A percentile compares a stretch with the other conserved stretches of the same genome.
Evolutionary conservation across 306 rosid species (phyloP).

Genomic region (Vigna radiata): DNA sequence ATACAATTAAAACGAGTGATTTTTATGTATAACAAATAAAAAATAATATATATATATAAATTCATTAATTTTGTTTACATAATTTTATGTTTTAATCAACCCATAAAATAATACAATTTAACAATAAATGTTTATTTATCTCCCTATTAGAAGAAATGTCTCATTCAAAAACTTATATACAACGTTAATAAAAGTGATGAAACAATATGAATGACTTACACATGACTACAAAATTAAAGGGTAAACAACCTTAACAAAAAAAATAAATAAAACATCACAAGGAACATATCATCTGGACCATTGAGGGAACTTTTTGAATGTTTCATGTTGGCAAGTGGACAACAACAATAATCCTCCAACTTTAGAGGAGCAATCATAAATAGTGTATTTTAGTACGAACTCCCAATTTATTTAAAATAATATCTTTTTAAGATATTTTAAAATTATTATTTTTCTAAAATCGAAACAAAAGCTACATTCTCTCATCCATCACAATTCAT

Average conservation of each 20-base stretch:
- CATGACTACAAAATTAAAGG: too few species aligned
- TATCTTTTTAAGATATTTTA: not conserved
- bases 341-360: conserved; percentile 54
- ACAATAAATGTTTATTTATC: too few species aligned
- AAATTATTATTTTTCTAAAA: not conserved
- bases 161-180: too few species aligned
- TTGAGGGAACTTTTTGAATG: conserved; percentile 19
- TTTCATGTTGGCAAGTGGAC: conserved; percentile 42
- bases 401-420: not conserved
- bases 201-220: not conserved
- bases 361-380: conserved; percentile 47
- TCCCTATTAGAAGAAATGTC: too few species aligned
- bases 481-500: not conserved
- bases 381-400: not conserved
- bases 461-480: not conserved
- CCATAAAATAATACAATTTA: too few species aligned
- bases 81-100: too few species aligned
- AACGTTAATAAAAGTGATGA: not conserved
- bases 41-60: too few species aligned
- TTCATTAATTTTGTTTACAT: too few species aligned
- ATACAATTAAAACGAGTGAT: too few species aligned
- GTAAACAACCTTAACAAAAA: not conserved
- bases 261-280: not conserved
- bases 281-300: not conserved
- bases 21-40: too few species aligned